Conservation (phyloP, 768 basidiomycete species). For the Lactarius evosmus region DNA sequence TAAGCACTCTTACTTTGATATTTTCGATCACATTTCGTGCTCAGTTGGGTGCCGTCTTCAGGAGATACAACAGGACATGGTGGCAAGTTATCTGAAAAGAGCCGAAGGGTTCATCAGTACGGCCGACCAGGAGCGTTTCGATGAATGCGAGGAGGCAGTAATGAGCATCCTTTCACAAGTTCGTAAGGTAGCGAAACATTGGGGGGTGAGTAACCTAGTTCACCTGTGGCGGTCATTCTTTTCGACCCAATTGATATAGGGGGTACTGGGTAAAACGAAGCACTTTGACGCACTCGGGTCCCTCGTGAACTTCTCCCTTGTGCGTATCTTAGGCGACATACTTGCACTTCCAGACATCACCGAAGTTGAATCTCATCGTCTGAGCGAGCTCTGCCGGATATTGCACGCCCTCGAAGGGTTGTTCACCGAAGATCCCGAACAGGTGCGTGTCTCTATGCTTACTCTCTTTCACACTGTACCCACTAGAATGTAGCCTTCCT, state of each 20-base stretch:
- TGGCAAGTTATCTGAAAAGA: slow-evolving; percentile 48
- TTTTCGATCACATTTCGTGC: not conserved
- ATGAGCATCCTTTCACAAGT: slow-evolving; percentile 61
- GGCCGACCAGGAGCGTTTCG: slow-evolving; percentile 68
- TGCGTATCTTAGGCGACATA: slow-evolving; percentile 66
- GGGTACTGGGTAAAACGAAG: slow-evolving; percentile 63
- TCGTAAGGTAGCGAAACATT: slow-evolving; percentile 56
- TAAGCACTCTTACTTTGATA: slow-evolving; percentile 38
- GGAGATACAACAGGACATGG: slow-evolving; percentile 47
- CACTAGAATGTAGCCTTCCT: slow-evolving; percentile 50
- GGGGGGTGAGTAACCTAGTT: slow-evolving; percentile 56
- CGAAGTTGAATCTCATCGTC: slow-evolving; percentile 76
- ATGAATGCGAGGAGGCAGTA: slow-evolving; percentile 70
- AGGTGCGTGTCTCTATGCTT: slow-evolving; percentile 40
- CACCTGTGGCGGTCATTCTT: not conserved
- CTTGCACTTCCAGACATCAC: slow-evolving; percentile 82
- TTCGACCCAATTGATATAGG: slow-evolving; percentile 39
- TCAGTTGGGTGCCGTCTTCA: slow-evolving; percentile 30
- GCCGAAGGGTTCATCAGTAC: slow-evolving; percentile 68
- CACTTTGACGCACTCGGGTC: slow-evolving; percentile 71
- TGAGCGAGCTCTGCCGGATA: slow-evolving; percentile 80
- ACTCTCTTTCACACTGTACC: slow-evolving; percentile 6
- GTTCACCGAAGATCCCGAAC: slow-evolving; percentile 63
- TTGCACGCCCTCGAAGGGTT: slow-evolving; percentile 76
- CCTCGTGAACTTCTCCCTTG: slow-evolving; percentile 64